A percentile compares a stretch with the other conserved stretches of the same genome.
Evolutionary conservation across 257 asterid genomes (phyloP).

Genomic region (Leonotis leonurus): DNA sequence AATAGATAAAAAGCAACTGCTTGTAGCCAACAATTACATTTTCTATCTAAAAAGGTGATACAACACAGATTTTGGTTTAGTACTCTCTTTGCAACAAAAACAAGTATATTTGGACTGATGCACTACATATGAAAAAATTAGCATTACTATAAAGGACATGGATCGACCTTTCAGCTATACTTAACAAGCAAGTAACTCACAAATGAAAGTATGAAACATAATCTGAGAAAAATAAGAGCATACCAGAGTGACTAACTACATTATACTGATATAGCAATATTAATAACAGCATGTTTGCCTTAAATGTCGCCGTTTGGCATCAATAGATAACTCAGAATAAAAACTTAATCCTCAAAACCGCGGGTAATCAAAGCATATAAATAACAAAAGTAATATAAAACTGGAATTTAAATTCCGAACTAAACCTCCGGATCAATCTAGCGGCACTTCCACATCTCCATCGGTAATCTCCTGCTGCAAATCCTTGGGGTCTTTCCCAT

Average conservation of each 20-base stretch:
- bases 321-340: neutral
- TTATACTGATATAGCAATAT: neutral
- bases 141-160: too few relatives aligned
- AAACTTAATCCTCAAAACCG: neutral
- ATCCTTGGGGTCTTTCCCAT: too few relatives aligned
- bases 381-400: neutral
- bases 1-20: too few relatives aligned
- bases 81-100: too few relatives aligned
- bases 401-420: neutral
- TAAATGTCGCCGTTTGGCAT: neutral
- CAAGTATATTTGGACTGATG: too few relatives aligned
- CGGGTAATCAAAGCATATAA: conserved; percentile 9
- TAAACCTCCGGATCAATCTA: conserved; percentile 25
- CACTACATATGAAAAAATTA: too few relatives aligned
- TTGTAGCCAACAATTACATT: too few relatives aligned
- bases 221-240: too few relatives aligned
- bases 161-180: too few relatives aligned
- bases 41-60: too few relatives aligned
- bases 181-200: neutral
- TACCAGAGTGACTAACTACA: neutral
- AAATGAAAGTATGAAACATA: neutral
- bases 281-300: neutral
- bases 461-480: too few relatives aligned
- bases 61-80: too few relatives aligned
- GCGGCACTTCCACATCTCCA: conserved; percentile 45